A percentile compares a stretch with the other conserved stretches of the same genome.
These are phyloP conservation scores for Tolypocladium ovalisporum DNA, from an alignment of 2,329 filamentous ascomycete genomes.

Conservation along the genomic window DNA sequence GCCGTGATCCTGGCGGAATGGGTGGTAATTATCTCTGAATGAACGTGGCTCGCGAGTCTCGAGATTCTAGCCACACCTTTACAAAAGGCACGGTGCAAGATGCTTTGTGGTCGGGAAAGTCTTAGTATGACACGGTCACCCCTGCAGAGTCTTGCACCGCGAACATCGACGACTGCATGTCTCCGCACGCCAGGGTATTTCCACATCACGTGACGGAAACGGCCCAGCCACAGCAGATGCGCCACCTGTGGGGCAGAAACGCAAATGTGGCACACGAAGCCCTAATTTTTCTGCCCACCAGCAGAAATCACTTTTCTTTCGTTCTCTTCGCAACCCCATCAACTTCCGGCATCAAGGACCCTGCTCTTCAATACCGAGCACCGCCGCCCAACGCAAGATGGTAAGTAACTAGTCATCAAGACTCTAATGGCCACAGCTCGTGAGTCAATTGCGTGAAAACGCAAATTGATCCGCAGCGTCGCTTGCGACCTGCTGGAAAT, in stretches of 20 bases:
- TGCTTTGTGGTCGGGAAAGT: neutral
- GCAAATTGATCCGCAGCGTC: constrained; percentile 22
- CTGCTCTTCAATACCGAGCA: constrained; percentile 25
- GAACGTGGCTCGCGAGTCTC: neutral
- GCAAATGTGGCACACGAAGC: constrained; percentile 14
- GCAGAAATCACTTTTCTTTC: constrained; percentile 17
- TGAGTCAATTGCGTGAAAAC: constrained; percentile 21
- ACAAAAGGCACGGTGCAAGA: neutral
- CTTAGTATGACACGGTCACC: neutral
- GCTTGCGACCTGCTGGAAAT: constrained; percentile 22
- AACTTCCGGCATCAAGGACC: constrained; percentile 18
- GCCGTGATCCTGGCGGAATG: neutral
- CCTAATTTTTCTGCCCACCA: constrained; percentile 27
- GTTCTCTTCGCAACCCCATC: constrained; percentile 13
- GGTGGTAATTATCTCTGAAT: neutral
- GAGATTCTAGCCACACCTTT: neutral
- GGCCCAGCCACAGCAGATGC: constrained; percentile 5
- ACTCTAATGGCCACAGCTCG: constrained; percentile 28
- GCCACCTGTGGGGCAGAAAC: constrained; percentile 9
- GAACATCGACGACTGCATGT: neutral
- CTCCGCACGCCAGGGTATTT: neutral
- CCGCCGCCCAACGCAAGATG: constrained; percentile 27
- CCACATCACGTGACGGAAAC: constrained; percentile 1
- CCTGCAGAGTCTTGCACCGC: neutral
- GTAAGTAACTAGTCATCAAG: constrained; percentile 24